A percentile compares a stretch with the other conserved stretches of the same genome.
Conservation (phyloP, 2,329 filamentous ascomycete species). For the Pseudonectria foliicola region DNA sequence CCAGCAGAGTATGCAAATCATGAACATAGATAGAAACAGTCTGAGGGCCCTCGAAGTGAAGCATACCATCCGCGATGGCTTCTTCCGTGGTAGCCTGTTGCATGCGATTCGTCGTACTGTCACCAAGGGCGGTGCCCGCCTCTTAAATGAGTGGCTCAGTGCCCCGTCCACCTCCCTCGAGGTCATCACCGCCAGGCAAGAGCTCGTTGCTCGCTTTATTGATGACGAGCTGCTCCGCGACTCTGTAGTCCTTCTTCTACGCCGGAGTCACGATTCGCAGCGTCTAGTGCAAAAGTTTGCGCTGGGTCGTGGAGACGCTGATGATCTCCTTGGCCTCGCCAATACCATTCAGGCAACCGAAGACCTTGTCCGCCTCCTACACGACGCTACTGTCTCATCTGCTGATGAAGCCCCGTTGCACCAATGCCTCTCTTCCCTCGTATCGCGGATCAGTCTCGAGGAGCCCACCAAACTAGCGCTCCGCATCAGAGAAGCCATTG, state of each 20-base stretch:
- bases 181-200: conserved; percentile 70
- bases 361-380: conserved; percentile 50
- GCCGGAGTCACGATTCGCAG: conserved; percentile 75
- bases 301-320: conserved; percentile 81
- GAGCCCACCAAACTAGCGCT: conserved; percentile 61
- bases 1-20: conserved; percentile 66
- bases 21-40: conserved; percentile 89
- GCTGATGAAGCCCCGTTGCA: conserved; percentile 6
- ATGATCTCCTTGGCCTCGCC: conserved; percentile 79
- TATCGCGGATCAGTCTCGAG: conserved; percentile 56
- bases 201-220: conserved; percentile 73
- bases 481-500: conserved; percentile 71
- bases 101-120: conserved; percentile 86
- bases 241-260: conserved; percentile 59
- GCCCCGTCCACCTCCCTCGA: conserved; percentile 81
- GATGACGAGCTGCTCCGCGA: conserved; percentile 61
- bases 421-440: conserved; percentile 38
- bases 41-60: conserved; percentile 84
- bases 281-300: conserved; percentile 92
- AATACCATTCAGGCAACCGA: conserved; percentile 71
- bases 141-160: conserved; percentile 80
- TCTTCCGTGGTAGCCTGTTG: conserved; percentile 74
- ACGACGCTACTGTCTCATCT: conserved; percentile 12
- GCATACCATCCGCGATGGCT: conserved; percentile 73
- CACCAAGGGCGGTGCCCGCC: conserved; percentile 81